phyloP scores from a whole-genome alignment of 2,329 filamentous ascomycete species.

The Sporothrix protearum region DNA sequence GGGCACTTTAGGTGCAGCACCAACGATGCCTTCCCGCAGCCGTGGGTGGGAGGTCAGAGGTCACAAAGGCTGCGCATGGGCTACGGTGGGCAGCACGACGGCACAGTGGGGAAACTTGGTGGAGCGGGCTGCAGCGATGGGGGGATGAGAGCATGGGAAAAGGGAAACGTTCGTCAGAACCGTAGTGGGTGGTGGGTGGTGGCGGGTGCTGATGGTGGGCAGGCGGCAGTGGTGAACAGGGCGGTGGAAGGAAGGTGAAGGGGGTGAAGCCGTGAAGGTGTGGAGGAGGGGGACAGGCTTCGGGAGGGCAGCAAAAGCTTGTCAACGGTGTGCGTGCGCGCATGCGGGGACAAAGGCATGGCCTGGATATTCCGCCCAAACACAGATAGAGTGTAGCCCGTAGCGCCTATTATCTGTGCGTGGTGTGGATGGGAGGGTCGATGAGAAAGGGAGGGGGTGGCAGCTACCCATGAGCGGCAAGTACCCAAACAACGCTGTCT shows the following conservation, averaged over 20 bases:
- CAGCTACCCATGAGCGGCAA: constrained; percentile 21
- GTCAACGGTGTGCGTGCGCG: constrained; percentile 15
- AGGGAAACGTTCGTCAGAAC: not conserved
- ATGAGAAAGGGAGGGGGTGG: constrained; percentile 9
- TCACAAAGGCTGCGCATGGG: not conserved
- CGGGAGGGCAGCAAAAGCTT: constrained; percentile 12
- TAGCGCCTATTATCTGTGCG: not conserved
- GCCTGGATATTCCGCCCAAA: constrained; percentile 1
- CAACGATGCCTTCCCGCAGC: constrained; percentile 4
- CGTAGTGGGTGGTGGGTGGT: not conserved
- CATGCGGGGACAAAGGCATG: not conserved
- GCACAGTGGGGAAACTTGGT: constrained; percentile 10
- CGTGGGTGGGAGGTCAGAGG: not conserved
- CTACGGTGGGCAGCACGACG: constrained; percentile 11
- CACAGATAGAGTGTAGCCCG: not conserved
- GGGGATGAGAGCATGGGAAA: not conserved
- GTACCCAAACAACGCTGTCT: constrained; percentile 17
- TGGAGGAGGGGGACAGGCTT: not conserved
- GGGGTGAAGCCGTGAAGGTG: not conserved
- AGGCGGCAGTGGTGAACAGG: constrained; percentile 11
- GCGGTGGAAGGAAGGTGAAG: not conserved
- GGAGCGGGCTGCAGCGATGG: constrained; percentile 12
- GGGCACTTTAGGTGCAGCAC: constrained; percentile 8
- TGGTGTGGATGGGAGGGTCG: constrained; percentile 21
- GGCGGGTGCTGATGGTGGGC: not conserved